These are phyloP conservation scores for Botryotinia narcissicola DNA, from an alignment of 2,329 filamentous ascomycete genomes.

Conservation along the genomic window DNA sequence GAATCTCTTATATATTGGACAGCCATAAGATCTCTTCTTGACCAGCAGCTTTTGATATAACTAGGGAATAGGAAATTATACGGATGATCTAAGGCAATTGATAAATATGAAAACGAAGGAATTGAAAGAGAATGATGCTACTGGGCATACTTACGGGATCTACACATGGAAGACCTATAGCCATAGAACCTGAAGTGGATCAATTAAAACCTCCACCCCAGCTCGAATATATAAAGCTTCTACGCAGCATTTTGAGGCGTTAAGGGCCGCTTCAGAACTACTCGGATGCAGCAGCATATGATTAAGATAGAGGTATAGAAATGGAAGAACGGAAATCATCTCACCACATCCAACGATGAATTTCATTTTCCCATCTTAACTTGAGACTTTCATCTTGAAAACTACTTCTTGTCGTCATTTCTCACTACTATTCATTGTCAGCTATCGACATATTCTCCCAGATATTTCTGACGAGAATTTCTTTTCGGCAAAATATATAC, in stretches of 20 bases:
- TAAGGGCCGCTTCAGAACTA: too few species aligned
- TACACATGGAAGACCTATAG: not conserved
- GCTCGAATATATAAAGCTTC: not conserved
- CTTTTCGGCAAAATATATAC: not conserved
- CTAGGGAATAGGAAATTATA: not conserved
- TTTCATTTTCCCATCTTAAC: not conserved
- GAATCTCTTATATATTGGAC: not conserved
- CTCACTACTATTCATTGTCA: not conserved
- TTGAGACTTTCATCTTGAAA: not conserved
- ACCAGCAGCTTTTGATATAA: not conserved
- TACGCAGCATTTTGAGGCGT: fast-evolving
- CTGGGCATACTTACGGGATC: too few species aligned
- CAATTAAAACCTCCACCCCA: too few species aligned
- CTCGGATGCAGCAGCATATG: too few species aligned
- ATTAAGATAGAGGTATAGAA: not conserved
- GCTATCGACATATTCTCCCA: not conserved
- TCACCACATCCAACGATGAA: not conserved
- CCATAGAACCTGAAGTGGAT: not conserved
- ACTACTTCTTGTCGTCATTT: not conserved
- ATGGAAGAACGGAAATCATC: not conserved
- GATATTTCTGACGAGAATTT: not conserved
- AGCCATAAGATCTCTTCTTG: not conserved
- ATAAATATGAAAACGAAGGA: not conserved
- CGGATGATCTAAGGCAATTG: fast-evolving
- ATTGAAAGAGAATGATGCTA: not conserved